Evolutionary conservation across 2,329 filamentous ascomycete genomes (phyloP).

Genomic region (Exophiala oligosperma): DNA sequence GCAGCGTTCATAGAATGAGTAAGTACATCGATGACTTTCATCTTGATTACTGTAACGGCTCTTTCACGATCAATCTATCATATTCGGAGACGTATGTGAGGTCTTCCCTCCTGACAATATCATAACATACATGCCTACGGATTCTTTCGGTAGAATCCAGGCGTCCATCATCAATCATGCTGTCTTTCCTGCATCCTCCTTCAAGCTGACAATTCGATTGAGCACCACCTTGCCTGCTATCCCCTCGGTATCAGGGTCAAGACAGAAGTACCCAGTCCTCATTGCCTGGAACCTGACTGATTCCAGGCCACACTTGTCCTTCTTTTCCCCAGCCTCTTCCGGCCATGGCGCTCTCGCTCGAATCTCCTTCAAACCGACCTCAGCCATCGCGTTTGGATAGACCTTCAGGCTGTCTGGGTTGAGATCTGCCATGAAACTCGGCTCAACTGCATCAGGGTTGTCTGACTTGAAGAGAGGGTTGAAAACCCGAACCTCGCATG

Average conservation of each 20-base stretch:
- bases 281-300: conserved; percentile 88
- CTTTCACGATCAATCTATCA: too few species aligned
- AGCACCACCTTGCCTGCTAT: conserved; percentile 70
- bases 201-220: conserved; percentile 88
- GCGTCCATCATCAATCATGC: not conserved
- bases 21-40: too few species aligned
- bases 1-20: too few species aligned
- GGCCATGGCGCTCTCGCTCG: conserved; percentile 75
- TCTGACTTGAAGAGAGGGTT: conserved; percentile 84
- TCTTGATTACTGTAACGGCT: too few species aligned
- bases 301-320: conserved; percentile 60
- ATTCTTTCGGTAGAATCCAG: not conserved
- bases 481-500: conserved; percentile 74
- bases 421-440: conserved; percentile 80
- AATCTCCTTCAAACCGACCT: conserved; percentile 80
- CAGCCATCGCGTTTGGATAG: conserved; percentile 76
- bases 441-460: conserved; percentile 73
- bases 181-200: conserved; percentile 77
- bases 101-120: not conserved
- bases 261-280: conserved; percentile 80
- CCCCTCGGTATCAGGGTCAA: conserved; percentile 76
- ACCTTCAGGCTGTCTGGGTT: conserved; percentile 81
- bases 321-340: conserved; percentile 69
- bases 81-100: too few species aligned
- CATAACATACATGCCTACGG: not conserved